phyloP scores from a whole-genome alignment of 805 yeast species.

The Naumovozyma baii region DNA sequence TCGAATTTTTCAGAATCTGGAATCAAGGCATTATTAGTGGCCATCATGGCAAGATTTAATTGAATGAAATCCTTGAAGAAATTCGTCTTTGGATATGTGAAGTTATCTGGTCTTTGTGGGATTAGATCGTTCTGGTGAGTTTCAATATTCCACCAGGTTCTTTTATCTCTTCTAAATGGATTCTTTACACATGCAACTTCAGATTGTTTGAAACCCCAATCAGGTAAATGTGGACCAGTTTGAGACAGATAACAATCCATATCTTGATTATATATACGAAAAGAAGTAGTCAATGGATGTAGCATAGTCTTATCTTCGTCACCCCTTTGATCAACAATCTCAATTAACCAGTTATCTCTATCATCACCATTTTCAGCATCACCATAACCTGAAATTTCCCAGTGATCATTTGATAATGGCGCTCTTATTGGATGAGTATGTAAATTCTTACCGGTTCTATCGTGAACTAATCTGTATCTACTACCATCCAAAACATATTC shows the following conservation, averaged over 20 bases:
- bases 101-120: conserved; percentile 41
- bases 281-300: conserved; percentile 70
- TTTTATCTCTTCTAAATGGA: conserved; percentile 65
- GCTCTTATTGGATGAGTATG: conserved; percentile 78
- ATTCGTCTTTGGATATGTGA: conserved; percentile 55
- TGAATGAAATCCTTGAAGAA: conserved; percentile 69
- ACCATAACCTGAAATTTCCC: conserved; percentile 88
- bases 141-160: conserved; percentile 88
- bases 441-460: conserved; percentile 58
- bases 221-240: conserved; percentile 57
- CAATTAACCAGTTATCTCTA: conserved; percentile 86
- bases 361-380: conserved; percentile 58
- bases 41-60: conserved; percentile 80
- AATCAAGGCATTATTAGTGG: conserved; percentile 78
- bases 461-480: conserved; percentile 63
- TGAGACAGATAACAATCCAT: conserved; percentile 74
- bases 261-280: conserved; percentile 53
- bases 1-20: conserved; percentile 72
- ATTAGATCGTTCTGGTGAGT: conserved; percentile 50
- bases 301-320: conserved; percentile 41
- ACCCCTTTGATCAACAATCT: conserved; percentile 57
- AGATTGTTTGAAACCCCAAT: conserved; percentile 80
- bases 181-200: conserved; percentile 60
- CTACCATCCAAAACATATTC: conserved; percentile 50
- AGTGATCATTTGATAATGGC: conserved; percentile 53